Base-by-base conservation (phyloP, 176 grass and related monocot species). In the Lolium perenne region DNA sequence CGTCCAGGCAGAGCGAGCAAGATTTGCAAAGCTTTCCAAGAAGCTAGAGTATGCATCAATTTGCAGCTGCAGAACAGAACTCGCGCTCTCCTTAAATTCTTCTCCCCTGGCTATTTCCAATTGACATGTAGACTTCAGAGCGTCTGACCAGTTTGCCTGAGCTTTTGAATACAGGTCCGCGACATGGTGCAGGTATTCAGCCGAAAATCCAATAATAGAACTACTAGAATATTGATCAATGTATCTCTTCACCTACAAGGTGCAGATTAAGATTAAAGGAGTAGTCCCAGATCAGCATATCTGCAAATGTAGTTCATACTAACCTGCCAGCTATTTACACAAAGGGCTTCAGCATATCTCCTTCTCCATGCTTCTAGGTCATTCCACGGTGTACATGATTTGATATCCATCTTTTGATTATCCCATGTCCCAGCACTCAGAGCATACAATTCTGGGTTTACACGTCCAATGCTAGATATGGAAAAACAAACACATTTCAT, bases 321-420 rank as follows among this genome's bases (percentile, higher is more conserved):
- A 98, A 98, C 96, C 91, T 98, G 96, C 96, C 96, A 95, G 62
- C 81, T 82, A 83, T 98, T 98, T 86, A 95, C 82, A 84, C 96
- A 98, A 64, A 98, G 90, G 76, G 82, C 79, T 79, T 95, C 88
- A 81, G 90, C 90, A 88, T 94, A 98, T 85, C 88, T 98, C 72
- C 62, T 62, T 89, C 87, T 92, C 93, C 96, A 98, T 75, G 74
- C 73, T 84, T 89, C 91, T 78, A 94, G 79, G 84, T 95, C 90
- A 83, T 94, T 88, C 49, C 45, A 82, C 11, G 35, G 63, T 56
- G 81, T 71, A 81, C 79, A 92, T 86, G 66, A 48, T 56, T 77
- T 55, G 22, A 71, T 47, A 86, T 46, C 81, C 48, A 64, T 85
- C 88, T 53, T 82, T 76, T 86, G 84, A 71, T 47, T 82, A 50